phyloP scores from a whole-genome alignment of 2,329 filamentous ascomycete species.

The Venturiaceae sp. region DNA sequence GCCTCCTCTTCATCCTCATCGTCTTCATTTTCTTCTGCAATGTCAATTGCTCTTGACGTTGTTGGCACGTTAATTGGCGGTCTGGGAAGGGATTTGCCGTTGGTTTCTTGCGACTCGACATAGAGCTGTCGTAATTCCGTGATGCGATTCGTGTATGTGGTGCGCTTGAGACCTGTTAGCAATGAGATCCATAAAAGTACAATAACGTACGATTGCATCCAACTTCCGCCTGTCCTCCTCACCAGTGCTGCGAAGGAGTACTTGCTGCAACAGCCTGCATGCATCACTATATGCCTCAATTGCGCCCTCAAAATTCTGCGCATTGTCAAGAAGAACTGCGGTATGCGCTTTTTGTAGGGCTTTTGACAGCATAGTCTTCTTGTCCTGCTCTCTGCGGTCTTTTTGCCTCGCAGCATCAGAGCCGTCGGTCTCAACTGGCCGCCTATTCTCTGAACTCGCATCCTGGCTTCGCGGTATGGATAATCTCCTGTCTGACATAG shows the following conservation, averaged over 20 bases:
- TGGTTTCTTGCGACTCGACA: slow-evolving; percentile 38
- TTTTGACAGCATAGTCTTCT: slow-evolving; percentile 95
- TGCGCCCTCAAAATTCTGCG: slow-evolving; percentile 85
- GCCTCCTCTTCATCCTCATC: slow-evolving; percentile 26
- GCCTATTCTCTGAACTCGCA: background rate
- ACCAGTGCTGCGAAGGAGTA: slow-evolving; percentile 73
- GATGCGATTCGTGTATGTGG: slow-evolving; percentile 85
- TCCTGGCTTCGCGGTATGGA: background rate
- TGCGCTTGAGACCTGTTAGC: slow-evolving; percentile 45
- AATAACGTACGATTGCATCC: slow-evolving; percentile 72
- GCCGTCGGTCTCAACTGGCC: slow-evolving; percentile 19
- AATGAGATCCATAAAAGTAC: background rate
- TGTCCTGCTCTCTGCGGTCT: slow-evolving; percentile 38
- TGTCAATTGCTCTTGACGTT: slow-evolving; percentile 10
- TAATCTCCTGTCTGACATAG: background rate
- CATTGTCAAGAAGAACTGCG: slow-evolving; percentile 91
- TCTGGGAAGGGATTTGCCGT: slow-evolving; percentile 67
- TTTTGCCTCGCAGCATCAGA: slow-evolving; percentile 23
- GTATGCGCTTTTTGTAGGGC: slow-evolving; percentile 93
- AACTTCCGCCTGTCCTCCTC: slow-evolving; percentile 85
- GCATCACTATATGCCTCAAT: slow-evolving; percentile 87
- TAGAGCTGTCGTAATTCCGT: slow-evolving; percentile 71
- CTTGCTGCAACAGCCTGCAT: slow-evolving; percentile 76
- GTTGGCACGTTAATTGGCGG: slow-evolving; percentile 52
- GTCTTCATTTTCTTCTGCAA: slow-evolving; percentile 22